phyloP scores from a whole-genome alignment of 2,329 filamentous ascomycete genomes.

The Rosellinia necatrix region DNA sequence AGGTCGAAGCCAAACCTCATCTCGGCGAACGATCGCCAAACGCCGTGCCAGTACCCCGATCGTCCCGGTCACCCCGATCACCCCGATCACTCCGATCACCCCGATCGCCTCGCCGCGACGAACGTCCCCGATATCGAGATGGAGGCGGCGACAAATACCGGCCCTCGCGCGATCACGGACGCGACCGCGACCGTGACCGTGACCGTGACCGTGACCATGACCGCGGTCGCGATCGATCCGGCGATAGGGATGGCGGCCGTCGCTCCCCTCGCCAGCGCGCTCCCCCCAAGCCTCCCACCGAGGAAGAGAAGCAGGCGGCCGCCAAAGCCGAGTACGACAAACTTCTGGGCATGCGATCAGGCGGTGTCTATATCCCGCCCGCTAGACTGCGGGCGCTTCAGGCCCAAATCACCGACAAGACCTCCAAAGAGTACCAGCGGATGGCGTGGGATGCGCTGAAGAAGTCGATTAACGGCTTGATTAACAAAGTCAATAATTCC shows the following conservation, averaged over 20 bases:
- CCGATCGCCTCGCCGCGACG: slow-evolving; percentile 41
- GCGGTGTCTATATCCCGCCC: slow-evolving; percentile 95
- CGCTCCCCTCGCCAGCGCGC: slow-evolving; percentile 33
- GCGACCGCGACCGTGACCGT: slow-evolving; percentile 17
- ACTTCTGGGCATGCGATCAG: slow-evolving; percentile 87
- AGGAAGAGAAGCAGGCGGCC: slow-evolving; percentile 83
- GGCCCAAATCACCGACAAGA: slow-evolving; percentile 95
- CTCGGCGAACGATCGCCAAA: slow-evolving; percentile 36
- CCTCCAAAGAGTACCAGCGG: slow-evolving; percentile 94
- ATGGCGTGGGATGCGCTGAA: slow-evolving; percentile 99
- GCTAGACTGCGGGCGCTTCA: slow-evolving; percentile 89
- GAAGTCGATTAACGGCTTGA: slow-evolving; percentile 97
- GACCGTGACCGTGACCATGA: slow-evolving; percentile 17
- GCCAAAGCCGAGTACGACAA: slow-evolving; percentile 94
- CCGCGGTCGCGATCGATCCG: slow-evolving; percentile 30
- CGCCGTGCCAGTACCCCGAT: slow-evolving; percentile 33
- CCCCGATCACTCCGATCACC: slow-evolving; percentile 43
- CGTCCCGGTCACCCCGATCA: slow-evolving; percentile 43
- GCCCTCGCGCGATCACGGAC: slow-evolving; percentile 42
- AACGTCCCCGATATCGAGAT: slow-evolving; percentile 35
- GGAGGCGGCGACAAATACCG: slow-evolving; percentile 56
- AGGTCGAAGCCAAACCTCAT: slow-evolving; percentile 48
- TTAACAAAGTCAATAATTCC: slow-evolving; percentile 98
- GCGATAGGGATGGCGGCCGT: slow-evolving; percentile 19
- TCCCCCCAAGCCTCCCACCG: slow-evolving; percentile 53